Evolutionary conservation across 352 stramenopile genomes (phyloP), one percentile per base, ranked within the genome.

Genomic region (Globisporangium abappressorium): DNA sequence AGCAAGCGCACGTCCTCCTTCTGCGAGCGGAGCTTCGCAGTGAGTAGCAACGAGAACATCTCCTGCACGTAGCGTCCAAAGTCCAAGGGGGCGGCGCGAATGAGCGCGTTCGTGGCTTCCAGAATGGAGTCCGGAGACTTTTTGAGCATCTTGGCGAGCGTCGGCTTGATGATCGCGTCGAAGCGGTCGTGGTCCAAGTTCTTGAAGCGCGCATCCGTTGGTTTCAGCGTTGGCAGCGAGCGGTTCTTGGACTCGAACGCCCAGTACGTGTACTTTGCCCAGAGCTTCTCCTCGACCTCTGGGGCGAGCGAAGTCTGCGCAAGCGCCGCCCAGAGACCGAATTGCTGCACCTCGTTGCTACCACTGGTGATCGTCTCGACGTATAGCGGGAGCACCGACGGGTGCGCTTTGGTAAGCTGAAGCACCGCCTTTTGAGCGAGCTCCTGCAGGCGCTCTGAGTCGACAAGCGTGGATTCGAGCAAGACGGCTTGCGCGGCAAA

Each of bases 51-150:
- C 56, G 80, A 75, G 66, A 96, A 96, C n/a, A 94, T 67, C 24
- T 87, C 75, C 0, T 55, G 36, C 41, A 92, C 26, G 70, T 93
- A 92, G 1, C 67, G 64, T 47, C 87, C 84, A 61, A 94, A 86
- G 56, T 94, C 84, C 58, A 96, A 58, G 28, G 79, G 76, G 22
- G 79, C 63, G 18, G 78, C 77, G 6, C 71, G 64, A 6, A 96
- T 79, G 24, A 93, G 62, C 33, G 80, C 74, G 0, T 72, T 77
- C 3, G 82, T 72, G 7, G 83, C 76, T 68, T 94, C 84, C 33
- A 96, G 74, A 30, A 87, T 76, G 41, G 81, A 83, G 66, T 96
- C 89, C 0, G 89, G 87, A 33, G 85, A 88, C 67, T 92, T 92
- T 73, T 94, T 95, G 62, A 96, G 78, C 76, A 90, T 80, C 68